These are phyloP conservation scores for Neophaeococcomyces mojaviensis DNA, from an alignment of 2,329 filamentous ascomycete genomes.

Conservation along the genomic window DNA sequence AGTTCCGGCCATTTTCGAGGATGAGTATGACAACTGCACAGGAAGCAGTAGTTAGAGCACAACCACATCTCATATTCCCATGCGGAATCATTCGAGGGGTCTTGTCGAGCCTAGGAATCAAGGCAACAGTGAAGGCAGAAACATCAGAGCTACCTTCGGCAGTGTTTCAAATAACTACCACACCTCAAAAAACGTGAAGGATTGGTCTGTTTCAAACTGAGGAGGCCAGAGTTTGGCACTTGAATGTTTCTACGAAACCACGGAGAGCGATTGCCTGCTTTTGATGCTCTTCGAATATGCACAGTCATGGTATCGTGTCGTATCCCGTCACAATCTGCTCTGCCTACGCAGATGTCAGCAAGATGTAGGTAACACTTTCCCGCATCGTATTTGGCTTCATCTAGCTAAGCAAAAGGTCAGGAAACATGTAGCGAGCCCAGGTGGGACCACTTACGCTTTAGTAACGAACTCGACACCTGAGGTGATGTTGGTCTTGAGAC, in stretches of 20 bases:
- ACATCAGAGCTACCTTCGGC: conserved; percentile 77
- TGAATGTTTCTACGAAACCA: not conserved
- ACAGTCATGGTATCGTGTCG: not conserved
- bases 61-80: conserved; percentile 80
- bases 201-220: not conserved
- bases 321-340: no score
- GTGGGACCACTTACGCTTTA: conserved; percentile 38
- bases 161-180: conserved; percentile 90
- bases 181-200: conserved; percentile 15
- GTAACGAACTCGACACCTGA: conserved; percentile 88
- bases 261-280: conserved; percentile 1
- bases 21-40: conserved; percentile 79
- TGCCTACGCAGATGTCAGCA: no score
- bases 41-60: conserved; percentile 65
- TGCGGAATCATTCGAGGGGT: conserved; percentile 87
- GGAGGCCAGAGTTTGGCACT: not conserved
- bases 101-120: conserved; percentile 84
- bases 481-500: conserved; percentile 83
- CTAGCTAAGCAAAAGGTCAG: conserved; percentile 1
- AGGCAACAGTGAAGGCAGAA: conserved; percentile 85
- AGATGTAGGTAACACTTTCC: no score
- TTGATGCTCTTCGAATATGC: not conserved
- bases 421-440: not conserved
- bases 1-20: conserved; percentile 77
- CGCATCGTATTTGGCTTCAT: not conserved